Conservation (phyloP, 441 rosid species). For the Brassica hybrid region DNA sequence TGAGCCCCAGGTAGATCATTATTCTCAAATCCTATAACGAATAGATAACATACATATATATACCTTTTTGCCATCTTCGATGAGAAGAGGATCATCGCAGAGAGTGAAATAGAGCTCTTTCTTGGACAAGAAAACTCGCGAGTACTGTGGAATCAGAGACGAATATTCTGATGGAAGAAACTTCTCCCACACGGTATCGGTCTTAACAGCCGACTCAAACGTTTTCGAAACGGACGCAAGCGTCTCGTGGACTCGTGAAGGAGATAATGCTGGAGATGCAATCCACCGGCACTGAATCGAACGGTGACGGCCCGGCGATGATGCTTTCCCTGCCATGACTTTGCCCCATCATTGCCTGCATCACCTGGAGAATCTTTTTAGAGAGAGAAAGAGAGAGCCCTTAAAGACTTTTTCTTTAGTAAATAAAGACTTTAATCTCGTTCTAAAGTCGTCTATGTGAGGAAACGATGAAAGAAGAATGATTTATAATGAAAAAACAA, state of each 20-base stretch:
- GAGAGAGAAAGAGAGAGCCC: too few relatives aligned
- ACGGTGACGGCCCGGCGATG: slow-evolving; percentile 4
- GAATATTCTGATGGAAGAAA: slow-evolving; percentile 44
- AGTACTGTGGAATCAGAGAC: not conserved
- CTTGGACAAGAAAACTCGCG: slow-evolving; percentile 32
- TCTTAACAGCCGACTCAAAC: slow-evolving; percentile 37
- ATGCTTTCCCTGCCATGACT: not conserved
- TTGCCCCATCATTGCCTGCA: slow-evolving; percentile 5
- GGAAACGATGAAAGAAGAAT: too few relatives aligned
- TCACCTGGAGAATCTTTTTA: not conserved
- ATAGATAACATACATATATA: not conserved
- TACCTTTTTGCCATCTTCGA: slow-evolving; percentile 32
- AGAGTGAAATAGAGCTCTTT: slow-evolving; percentile 39
- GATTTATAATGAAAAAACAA: too few relatives aligned
- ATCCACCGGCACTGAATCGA: slow-evolving; percentile 40
- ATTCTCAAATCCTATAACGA: not conserved
- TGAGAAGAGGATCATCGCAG: slow-evolving; percentile 29
- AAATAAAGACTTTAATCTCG: too few relatives aligned
- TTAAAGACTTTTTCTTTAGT: too few relatives aligned
- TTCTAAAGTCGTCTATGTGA: too few relatives aligned
- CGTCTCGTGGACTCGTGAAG: slow-evolving; percentile 43
- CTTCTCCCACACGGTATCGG: slow-evolving; percentile 42
- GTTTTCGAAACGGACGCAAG: slow-evolving; percentile 37
- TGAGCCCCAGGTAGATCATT: not conserved
- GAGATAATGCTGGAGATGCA: slow-evolving; percentile 42